Percentiles rank a stretch among this genome's conserved stretches.
phyloP scores from a whole-genome alignment of 2,329 filamentous ascomycete species.

The Talaromyces sp. region DNA sequence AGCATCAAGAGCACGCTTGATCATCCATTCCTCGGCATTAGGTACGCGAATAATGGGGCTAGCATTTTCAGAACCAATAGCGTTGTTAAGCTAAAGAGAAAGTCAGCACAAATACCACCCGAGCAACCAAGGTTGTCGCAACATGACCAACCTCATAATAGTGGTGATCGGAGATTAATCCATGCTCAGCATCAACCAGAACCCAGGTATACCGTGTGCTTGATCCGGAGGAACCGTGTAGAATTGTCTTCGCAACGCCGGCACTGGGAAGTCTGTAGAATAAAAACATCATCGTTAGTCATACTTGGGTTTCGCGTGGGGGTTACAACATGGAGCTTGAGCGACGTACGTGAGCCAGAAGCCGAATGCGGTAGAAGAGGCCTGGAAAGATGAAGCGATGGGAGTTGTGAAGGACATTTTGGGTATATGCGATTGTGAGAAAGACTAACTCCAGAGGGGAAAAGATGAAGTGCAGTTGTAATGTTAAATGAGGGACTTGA shows the following conservation, averaged over 20 bases:
- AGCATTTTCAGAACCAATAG: constrained; percentile 37
- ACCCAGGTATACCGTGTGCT: constrained; percentile 39
- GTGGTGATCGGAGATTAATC: constrained; percentile 41
- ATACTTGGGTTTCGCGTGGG: background rate
- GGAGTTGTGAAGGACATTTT: constrained; percentile 21
- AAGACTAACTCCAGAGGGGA: background rate
- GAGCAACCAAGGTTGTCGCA: background rate
- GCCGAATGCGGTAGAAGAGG: constrained; percentile 26
- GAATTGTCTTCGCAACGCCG: constrained; percentile 35
- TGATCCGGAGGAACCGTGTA: constrained; percentile 30
- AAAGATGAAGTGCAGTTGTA: background rate
- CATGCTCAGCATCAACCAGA: constrained; percentile 45
- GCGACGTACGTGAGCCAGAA: constrained; percentile 40
- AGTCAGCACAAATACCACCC: background rate
- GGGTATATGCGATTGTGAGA: background rate
- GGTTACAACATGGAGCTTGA: background rate
- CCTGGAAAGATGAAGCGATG: constrained; percentile 16
- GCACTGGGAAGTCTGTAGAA: constrained; percentile 31
- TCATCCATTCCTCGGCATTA: constrained; percentile 42
- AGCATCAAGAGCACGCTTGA: constrained; percentile 43
- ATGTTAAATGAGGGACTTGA: background rate
- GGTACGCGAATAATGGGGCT: constrained; percentile 41
- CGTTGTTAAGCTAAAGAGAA: constrained; percentile 33
- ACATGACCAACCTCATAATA: constrained; percentile 39
- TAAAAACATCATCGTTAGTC: background rate